A percentile compares a stretch with the other conserved stretches of the same genome.
These are phyloP conservation scores for Dentipellis sp. DNA, from an alignment of 768 basidiomycete species.

Conservation along the genomic window DNA sequence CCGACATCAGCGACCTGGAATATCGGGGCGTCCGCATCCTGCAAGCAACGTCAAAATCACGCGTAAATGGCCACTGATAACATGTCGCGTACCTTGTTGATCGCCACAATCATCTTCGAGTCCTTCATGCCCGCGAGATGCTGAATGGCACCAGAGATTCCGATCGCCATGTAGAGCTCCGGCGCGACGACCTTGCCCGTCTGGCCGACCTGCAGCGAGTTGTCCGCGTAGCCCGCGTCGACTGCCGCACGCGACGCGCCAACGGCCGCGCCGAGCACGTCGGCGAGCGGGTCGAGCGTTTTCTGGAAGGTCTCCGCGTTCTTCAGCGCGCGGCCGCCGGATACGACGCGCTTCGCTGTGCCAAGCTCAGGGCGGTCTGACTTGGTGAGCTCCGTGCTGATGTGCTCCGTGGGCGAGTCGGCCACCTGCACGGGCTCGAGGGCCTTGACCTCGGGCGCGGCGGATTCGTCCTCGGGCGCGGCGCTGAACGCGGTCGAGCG, in stretches of 20 bases:
- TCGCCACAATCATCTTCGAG: constrained; percentile 93
- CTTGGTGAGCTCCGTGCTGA: constrained; percentile 72
- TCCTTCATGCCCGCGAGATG: constrained; percentile 99
- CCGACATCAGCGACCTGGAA: constrained; percentile 98
- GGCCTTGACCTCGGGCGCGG: constrained; percentile 49
- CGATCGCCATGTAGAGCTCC: constrained; percentile 90
- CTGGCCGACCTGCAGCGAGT: constrained; percentile 97
- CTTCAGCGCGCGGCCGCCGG: constrained; percentile 93
- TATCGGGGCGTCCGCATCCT: constrained; percentile 97
- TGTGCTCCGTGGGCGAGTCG: constrained; percentile 48
- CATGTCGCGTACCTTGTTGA: constrained; percentile 72
- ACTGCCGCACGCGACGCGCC: constrained; percentile 98
- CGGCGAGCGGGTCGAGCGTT: constrained; percentile 86
- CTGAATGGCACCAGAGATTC: constrained; percentile 98
- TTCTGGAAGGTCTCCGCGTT: constrained; percentile 86
- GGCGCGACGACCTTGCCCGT: constrained; percentile 98
- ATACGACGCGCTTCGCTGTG: constrained; percentile 80
- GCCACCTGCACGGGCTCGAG: constrained; percentile 56
- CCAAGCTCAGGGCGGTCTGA: constrained; percentile 92
- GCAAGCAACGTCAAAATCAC: constrained; percentile 1
- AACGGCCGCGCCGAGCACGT: constrained; percentile 88
- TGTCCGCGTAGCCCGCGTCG: constrained; percentile 96
- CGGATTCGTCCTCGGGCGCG: constrained; percentile 37
- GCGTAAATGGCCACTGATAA: not conserved
- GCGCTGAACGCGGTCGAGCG: constrained; percentile 86